Percentiles rank a stretch among this genome's conserved stretches.
Evolutionary conservation across 139 green algal species (phyloP).

Genomic region (Chlamydomonas incerta): DNA sequence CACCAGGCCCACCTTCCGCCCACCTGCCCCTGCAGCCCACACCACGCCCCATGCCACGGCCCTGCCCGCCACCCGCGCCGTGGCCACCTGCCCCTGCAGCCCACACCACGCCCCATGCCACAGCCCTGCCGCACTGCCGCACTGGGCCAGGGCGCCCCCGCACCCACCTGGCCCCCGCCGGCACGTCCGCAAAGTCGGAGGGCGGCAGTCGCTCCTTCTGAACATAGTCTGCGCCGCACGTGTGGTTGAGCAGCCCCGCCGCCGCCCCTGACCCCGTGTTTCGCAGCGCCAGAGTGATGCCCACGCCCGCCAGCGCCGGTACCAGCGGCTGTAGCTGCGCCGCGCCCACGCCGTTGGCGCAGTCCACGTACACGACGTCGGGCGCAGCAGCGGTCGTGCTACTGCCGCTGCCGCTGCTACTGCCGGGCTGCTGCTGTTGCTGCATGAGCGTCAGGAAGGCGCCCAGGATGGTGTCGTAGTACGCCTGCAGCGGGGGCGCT

Average conservation of each 20-base stretch:
- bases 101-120: no score
- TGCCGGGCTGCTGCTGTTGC: not conserved
- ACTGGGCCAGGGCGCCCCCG: no score
- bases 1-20: no score
- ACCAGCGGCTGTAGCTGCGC: constrained; percentile 71
- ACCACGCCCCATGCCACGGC: no score
- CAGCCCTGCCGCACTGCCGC: no score
- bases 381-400: not conserved
- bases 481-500: constrained; percentile 49
- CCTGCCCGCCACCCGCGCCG: no score
- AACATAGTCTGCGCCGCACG: constrained; percentile 95
- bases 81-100: no score
- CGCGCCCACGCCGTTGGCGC: constrained; percentile 94
- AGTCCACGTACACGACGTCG: constrained; percentile 84
- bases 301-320: constrained; percentile 39
- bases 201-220: constrained; percentile 90
- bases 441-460: constrained; percentile 51
- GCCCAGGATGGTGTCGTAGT: constrained; percentile 72
- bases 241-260: constrained; percentile 79
- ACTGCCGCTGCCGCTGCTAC: not conserved
- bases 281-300: constrained; percentile 67
- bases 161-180: constrained; percentile 39
- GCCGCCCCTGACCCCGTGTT: constrained; percentile 58
- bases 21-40: no score
- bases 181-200: constrained; percentile 52